A percentile compares a stretch with the other conserved stretches of the same genome.
Evolutionary conservation across 2,329 filamentous ascomycete species (phyloP).

Genomic region (Gnomoniopsis sp.): DNA sequence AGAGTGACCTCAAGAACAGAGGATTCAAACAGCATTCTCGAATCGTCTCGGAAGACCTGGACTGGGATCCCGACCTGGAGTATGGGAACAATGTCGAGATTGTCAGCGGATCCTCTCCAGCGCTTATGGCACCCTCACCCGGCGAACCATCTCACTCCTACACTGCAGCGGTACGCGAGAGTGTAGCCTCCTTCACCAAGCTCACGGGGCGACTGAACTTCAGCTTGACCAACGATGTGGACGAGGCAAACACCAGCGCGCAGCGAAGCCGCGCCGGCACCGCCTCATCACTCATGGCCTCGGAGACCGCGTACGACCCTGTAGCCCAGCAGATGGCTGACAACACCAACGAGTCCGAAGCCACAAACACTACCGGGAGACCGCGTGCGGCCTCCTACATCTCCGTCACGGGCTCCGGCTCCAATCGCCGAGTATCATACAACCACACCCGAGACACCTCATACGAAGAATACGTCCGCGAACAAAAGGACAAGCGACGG

Average conservation of each 20-base stretch:
- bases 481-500: slow-evolving; percentile 11
- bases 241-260: not conserved
- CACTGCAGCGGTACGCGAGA: not conserved
- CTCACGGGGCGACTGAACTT: slow-evolving; percentile 12
- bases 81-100: slow-evolving; percentile 24
- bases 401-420: slow-evolving; percentile 6
- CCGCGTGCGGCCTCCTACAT: slow-evolving; percentile 13
- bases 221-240: slow-evolving; percentile 7
- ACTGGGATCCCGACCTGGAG: slow-evolving; percentile 21
- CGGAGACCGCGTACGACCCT: slow-evolving; percentile 10
- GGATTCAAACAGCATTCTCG: not conserved
- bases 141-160: slow-evolving; percentile 8
- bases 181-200: slow-evolving; percentile 14
- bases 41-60: slow-evolving; percentile 18
- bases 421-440: slow-evolving; percentile 19
- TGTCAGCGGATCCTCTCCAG: slow-evolving; percentile 15
- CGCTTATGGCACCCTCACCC: slow-evolving; percentile 7
- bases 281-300: slow-evolving; percentile 12
- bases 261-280: slow-evolving; percentile 11
- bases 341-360: not conserved
- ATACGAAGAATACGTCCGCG: slow-evolving; percentile 23
- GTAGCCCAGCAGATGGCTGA: not conserved
- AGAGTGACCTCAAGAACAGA: slow-evolving; percentile 18
- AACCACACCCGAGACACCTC: slow-evolving; percentile 27
- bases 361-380: slow-evolving; percentile 2